Conservation (phyloP, 2,329 filamentous ascomycete species). For the Penicillium sp. region DNA sequence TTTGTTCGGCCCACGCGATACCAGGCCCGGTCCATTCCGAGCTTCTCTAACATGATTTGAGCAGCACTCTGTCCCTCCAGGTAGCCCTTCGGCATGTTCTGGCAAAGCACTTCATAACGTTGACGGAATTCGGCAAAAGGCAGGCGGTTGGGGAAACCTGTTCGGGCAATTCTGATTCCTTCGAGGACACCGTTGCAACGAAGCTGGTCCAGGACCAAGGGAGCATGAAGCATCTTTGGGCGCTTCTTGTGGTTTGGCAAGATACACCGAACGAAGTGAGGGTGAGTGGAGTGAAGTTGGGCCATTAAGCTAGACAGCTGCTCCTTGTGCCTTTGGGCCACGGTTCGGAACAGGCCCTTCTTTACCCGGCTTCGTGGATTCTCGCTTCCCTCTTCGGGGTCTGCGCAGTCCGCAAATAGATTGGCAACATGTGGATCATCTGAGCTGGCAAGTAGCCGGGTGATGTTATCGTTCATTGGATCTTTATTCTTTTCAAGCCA, state of each 20-base stretch:
- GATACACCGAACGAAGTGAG: slow-evolving; percentile 97
- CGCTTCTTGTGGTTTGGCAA: slow-evolving; percentile 97
- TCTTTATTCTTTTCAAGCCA: slow-evolving; percentile 99
- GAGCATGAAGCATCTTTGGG: slow-evolving; percentile 86
- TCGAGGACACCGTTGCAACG: slow-evolving; percentile 99
- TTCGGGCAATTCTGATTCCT: slow-evolving; percentile 93
- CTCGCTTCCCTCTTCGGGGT: slow-evolving; percentile 68
- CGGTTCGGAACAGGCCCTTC: slow-evolving; percentile 94
- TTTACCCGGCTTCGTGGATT: slow-evolving; percentile 80
- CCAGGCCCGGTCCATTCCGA: slow-evolving; percentile 78
- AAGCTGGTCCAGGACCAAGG: slow-evolving; percentile 95
- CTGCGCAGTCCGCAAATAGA: slow-evolving; percentile 85
- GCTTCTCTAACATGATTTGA: slow-evolving; percentile 82
- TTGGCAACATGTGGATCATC: slow-evolving; percentile 78
- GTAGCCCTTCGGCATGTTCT: slow-evolving; percentile 83
- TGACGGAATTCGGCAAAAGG: slow-evolving; percentile 92
- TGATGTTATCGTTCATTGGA: slow-evolving; percentile 95
- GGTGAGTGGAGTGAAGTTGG: slow-evolving; percentile 92
- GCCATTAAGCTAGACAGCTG: slow-evolving; percentile 95
- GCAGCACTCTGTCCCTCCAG: slow-evolving; percentile 86
- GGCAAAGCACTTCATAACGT: slow-evolving; percentile 91
- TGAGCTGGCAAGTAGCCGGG: slow-evolving; percentile 79
- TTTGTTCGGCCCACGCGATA: slow-evolving; percentile 96
- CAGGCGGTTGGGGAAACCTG: slow-evolving; percentile 92
- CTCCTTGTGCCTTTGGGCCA: slow-evolving; percentile 95